Percentiles rank a stretch among this genome's conserved stretches.
phyloP scores from a whole-genome alignment of 202 grass and related monocot genomes.

The Hordeum pubiflorum region DNA sequence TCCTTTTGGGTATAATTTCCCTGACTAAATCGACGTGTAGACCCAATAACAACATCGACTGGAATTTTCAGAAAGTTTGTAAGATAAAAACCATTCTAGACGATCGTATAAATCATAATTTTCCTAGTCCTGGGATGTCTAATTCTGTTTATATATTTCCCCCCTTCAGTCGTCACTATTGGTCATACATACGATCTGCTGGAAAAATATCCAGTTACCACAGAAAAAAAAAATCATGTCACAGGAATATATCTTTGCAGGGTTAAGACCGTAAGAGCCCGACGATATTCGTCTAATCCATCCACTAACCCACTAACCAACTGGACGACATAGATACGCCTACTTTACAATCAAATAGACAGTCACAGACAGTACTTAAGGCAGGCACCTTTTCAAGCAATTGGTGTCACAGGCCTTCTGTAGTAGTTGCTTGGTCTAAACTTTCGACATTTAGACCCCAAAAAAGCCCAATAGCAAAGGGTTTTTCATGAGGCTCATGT shows the following conservation, averaged over 20 bases:
- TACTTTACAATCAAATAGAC: not conserved
- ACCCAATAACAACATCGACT: not conserved
- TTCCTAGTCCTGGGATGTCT: not conserved
- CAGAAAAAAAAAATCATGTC: not conserved
- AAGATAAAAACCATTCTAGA: not conserved
- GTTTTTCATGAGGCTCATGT: slow-evolving; percentile 29
- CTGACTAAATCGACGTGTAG: not conserved
- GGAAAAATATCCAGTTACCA: not conserved
- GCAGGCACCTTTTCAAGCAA: not conserved
- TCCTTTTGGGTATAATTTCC: not conserved
- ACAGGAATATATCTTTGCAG: slow-evolving; percentile 15
- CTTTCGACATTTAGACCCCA: not conserved
- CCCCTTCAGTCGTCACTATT: not conserved
- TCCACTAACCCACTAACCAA: slow-evolving; percentile 6
- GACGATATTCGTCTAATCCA: slow-evolving; percentile 8
- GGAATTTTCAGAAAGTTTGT: not conserved
- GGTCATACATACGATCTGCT: not conserved
- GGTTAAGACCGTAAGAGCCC: slow-evolving; percentile 13
- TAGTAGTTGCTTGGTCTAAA: not conserved
- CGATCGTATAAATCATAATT: not conserved
- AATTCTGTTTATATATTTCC: not conserved
- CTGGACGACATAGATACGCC: not conserved
- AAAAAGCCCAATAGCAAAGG: not conserved
- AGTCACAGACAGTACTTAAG: not conserved
- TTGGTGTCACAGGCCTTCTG: not conserved